Conservation (phyloP, 768 basidiomycete species). For the Obba rivulosa region DNA sequence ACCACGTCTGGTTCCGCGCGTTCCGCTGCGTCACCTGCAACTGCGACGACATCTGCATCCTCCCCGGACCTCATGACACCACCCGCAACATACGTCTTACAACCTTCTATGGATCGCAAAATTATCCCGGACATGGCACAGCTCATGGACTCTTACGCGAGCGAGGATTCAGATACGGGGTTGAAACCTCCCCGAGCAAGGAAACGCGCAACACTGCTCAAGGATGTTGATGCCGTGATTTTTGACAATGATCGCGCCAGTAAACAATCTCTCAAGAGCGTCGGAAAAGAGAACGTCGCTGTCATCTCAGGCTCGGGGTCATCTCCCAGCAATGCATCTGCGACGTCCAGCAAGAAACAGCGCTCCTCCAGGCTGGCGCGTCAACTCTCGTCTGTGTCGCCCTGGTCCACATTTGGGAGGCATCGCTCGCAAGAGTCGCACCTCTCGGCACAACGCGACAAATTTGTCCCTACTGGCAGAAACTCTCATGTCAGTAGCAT, state of each 20-base stretch:
- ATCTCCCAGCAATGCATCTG: not conserved
- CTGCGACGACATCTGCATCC: not conserved
- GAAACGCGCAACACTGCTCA: slow-evolving; percentile 6
- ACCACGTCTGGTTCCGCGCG: not conserved
- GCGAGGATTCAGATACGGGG: too few species aligned
- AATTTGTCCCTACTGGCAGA: slow-evolving; percentile 2
- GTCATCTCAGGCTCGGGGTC: not conserved
- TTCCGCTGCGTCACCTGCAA: not conserved
- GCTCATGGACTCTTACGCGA: slow-evolving; percentile 7
- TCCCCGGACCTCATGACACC: not conserved
- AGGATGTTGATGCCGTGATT: too few species aligned
- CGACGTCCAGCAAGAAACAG: not conserved
- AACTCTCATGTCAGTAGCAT: slow-evolving; percentile 7
- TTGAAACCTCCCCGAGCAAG: slow-evolving; percentile 13
- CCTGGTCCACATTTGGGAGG: slow-evolving; percentile 18
- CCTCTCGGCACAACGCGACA: not conserved
- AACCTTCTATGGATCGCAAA: slow-evolving; percentile 13
- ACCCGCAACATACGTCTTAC: slow-evolving; percentile 1
- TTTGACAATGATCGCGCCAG: too few species aligned
- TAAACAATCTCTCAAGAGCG: too few species aligned
- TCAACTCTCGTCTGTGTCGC: slow-evolving; percentile 6
- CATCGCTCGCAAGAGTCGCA: not conserved
- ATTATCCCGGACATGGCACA: slow-evolving; percentile 20
- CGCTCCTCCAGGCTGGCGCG: slow-evolving; percentile 2
- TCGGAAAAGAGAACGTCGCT: too few species aligned